Evolutionary conservation across 768 basidiomycete genomes (phyloP).

Genomic region (Boletus vinaceobasis): DNA sequence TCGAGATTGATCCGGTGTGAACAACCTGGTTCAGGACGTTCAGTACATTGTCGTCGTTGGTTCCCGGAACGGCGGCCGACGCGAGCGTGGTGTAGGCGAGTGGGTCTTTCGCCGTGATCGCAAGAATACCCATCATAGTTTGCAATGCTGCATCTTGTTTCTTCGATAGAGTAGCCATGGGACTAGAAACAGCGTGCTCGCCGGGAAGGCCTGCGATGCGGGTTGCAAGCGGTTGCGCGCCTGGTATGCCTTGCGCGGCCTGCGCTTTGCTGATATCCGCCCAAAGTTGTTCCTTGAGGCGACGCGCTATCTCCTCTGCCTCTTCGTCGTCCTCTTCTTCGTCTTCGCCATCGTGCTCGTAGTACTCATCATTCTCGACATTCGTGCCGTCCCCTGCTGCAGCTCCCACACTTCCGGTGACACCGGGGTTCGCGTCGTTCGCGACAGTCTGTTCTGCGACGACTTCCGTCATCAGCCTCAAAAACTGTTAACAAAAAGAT

Average conservation of each 20-base stretch:
- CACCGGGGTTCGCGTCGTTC: not conserved
- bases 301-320: conserved; percentile 69
- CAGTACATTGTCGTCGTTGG: conserved; percentile 45
- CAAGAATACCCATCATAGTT: conserved; percentile 63
- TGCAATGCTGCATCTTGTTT: conserved; percentile 58
- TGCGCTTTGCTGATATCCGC: conserved; percentile 70
- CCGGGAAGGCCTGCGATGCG: not conserved
- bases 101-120: conserved; percentile 53
- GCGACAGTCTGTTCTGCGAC: conserved; percentile 4
- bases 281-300: conserved; percentile 73
- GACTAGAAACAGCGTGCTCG: conserved; percentile 10
- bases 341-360: conserved; percentile 52
- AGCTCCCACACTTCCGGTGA: not conserved
- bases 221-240: conserved; percentile 9
- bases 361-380: conserved; percentile 39
- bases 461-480: conserved; percentile 13
- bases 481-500: not conserved
- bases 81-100: conserved; percentile 54
- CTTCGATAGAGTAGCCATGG: conserved; percentile 26
- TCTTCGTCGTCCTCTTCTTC: conserved; percentile 57
- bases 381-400: conserved; percentile 28
- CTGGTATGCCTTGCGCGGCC: conserved; percentile 36
- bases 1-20: conserved; percentile 45
- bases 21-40: conserved; percentile 52
- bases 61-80: conserved; percentile 47